These are phyloP conservation scores for Petunia secreta DNA, from an alignment of 257 asterid genomes.

Conservation along the genomic window DNA sequence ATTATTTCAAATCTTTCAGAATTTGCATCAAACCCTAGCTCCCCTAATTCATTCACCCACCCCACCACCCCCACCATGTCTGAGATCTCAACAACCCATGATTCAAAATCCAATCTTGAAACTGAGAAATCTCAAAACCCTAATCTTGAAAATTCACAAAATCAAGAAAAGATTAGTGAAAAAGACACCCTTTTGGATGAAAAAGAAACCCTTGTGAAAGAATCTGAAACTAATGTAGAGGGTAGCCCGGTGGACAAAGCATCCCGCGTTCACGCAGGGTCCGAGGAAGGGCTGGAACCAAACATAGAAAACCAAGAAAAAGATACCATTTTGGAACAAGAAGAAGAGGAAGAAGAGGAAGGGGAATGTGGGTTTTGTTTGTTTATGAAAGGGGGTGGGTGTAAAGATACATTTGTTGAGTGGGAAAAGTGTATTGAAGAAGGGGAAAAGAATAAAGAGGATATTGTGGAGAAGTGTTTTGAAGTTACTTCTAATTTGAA, in stretches of 20 bases:
- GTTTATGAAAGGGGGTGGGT: constrained; percentile 87
- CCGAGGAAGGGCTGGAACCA: not conserved
- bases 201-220: no score
- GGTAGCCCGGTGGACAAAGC: no score
- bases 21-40: constrained; percentile 34
- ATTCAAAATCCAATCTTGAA: constrained; percentile 27
- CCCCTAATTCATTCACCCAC: constrained; percentile 20
- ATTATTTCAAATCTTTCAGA: constrained; percentile 34
- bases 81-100: constrained; percentile 32
- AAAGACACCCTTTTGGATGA: no score
- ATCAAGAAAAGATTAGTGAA: no score
- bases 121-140: not conserved
- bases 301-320: constrained; percentile 21
- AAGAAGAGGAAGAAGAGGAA: constrained; percentile 58
- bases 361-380: constrained; percentile 86
- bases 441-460: constrained; percentile 63
- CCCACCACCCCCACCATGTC: constrained; percentile 45
- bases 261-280: no score
- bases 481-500: constrained; percentile 55
- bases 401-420: constrained; percentile 57
- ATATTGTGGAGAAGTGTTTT: constrained; percentile 66
- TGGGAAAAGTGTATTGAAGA: constrained; percentile 84
- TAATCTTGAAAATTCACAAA: not conserved
- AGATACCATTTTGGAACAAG: constrained; percentile 22
- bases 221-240: no score